phyloP scores from a whole-genome alignment of 139 green algal species.

The Coccomyxa sp. region DNA sequence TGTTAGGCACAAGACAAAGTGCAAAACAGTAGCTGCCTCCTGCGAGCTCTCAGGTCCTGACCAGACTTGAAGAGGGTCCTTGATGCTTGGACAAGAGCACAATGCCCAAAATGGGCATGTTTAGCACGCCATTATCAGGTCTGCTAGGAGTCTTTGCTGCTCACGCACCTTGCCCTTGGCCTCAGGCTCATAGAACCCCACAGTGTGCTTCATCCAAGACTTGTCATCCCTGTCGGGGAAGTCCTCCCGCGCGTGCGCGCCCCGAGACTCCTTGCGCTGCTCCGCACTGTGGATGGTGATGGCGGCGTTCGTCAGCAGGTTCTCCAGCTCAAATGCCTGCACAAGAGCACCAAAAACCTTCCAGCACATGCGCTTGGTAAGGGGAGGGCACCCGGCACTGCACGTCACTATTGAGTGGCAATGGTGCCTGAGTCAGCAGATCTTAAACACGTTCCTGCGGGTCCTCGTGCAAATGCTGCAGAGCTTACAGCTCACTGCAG shows the following conservation, averaged over 20 bases:
- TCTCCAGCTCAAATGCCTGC: slow-evolving; percentile 91
- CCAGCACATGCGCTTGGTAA: not conserved
- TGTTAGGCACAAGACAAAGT: not conserved
- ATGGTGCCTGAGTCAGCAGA: not conserved
- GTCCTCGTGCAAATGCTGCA: not conserved
- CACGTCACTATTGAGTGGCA: not conserved
- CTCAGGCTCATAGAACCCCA: slow-evolving; percentile 61
- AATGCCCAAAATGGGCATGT: not conserved
- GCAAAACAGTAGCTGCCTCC: not conserved
- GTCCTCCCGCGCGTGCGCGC: slow-evolving; percentile 96
- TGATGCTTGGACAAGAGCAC: not conserved
- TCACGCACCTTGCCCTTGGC: slow-evolving; percentile 14
- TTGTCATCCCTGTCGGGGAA: slow-evolving; percentile 87
- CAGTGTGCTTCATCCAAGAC: slow-evolving; percentile 98
- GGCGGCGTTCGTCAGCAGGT: slow-evolving; percentile 91
- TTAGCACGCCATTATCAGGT: not conserved
- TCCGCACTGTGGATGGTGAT: slow-evolving; percentile 82
- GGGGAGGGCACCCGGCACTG: not conserved
- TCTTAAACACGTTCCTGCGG: not conserved
- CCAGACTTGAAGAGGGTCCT: not conserved
- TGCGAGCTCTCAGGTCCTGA: not conserved
- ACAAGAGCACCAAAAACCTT: not conserved
- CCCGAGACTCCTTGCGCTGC: slow-evolving; percentile 81
- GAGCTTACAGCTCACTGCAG: no score
- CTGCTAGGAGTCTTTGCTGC: not conserved